A percentile compares a stretch with the other conserved stretches of the same genome.
Evolutionary conservation across 2,329 filamentous ascomycete genomes (phyloP).

Genomic region (Colletotrichum musae): DNA sequence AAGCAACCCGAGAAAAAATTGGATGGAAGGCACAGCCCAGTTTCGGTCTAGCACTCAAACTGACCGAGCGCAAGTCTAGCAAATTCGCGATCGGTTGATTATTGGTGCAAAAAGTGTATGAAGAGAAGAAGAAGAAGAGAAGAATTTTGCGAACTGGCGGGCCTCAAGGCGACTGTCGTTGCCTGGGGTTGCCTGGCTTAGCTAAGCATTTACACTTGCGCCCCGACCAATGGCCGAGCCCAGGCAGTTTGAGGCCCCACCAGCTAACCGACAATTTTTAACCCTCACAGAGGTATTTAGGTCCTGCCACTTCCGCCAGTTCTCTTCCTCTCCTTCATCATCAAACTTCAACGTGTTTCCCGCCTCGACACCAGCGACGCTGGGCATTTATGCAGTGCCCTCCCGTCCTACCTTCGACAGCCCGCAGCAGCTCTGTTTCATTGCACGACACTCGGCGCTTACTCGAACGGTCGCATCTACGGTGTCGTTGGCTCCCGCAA

Average conservation of each 20-base stretch:
- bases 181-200: slow-evolving; percentile 14
- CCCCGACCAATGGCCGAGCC: slow-evolving; percentile 2
- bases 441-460: slow-evolving; percentile 26
- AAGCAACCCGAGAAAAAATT: slow-evolving; percentile 42
- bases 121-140: slow-evolving; percentile 47
- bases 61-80: slow-evolving; percentile 69
- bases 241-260: neutral
- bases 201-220: slow-evolving; percentile 1
- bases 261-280: neutral
- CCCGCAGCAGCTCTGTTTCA: slow-evolving; percentile 37
- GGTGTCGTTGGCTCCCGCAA: neutral
- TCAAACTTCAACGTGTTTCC: neutral
- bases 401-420: slow-evolving; percentile 11
- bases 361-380: slow-evolving; percentile 1
- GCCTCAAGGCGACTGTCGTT: slow-evolving; percentile 23
- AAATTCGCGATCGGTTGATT: slow-evolving; percentile 71
- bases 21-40: slow-evolving; percentile 46
- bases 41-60: slow-evolving; percentile 71
- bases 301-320: neutral
- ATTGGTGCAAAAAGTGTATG: slow-evolving; percentile 70
- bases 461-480: neutral
- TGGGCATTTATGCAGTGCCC: slow-evolving; percentile 19
- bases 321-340: neutral
- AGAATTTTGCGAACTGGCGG: slow-evolving; percentile 10
- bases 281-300: neutral